Percentiles rank a stretch among this genome's conserved stretches.
Evolutionary conservation across 768 basidiomycete species (phyloP).

Genomic region (Termitomyces sp.): DNA sequence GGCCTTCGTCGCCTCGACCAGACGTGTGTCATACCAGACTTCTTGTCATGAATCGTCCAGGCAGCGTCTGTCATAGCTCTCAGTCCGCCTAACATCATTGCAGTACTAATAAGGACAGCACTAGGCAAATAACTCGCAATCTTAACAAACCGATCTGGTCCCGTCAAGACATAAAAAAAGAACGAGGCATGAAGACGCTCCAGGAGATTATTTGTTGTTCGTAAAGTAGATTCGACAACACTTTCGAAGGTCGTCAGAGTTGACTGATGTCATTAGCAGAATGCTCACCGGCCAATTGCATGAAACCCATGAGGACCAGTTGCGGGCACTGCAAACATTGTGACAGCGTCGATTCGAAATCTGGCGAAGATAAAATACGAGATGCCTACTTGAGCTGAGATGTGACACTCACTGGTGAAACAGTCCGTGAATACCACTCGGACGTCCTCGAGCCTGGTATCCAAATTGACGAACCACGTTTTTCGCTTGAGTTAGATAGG

Average conservation of each 20-base stretch:
- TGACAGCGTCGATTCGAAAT: conserved; percentile 93
- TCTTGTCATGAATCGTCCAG: conserved; percentile 32
- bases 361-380: conserved; percentile 29
- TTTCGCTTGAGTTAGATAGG: conserved; percentile 52
- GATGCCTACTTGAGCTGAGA: neutral
- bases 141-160: conserved; percentile 65
- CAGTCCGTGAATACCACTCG: conserved; percentile 86
- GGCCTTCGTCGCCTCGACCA: conserved; percentile 51
- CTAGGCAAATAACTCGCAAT: conserved; percentile 91
- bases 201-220: conserved; percentile 89
- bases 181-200: conserved; percentile 97
- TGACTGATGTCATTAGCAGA: neutral
- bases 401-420: conserved; percentile 60
- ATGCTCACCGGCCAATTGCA: conserved; percentile 75
- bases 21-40: conserved; percentile 13
- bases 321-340: conserved; percentile 83
- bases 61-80: conserved; percentile 63
- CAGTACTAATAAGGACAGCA: conserved; percentile 76
- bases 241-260: conserved; percentile 30
- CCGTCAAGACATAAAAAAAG: conserved; percentile 87
- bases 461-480: conserved; percentile 67
- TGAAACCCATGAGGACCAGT: conserved; percentile 94
- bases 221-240: conserved; percentile 79
- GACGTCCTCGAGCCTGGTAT: conserved; percentile 73
- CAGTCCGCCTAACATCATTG: conserved; percentile 83